A percentile compares a stretch with the other conserved stretches of the same genome.
phyloP scores from a whole-genome alignment of 208 protist genomes.

The Acanthamoeba divionensis region DNA sequence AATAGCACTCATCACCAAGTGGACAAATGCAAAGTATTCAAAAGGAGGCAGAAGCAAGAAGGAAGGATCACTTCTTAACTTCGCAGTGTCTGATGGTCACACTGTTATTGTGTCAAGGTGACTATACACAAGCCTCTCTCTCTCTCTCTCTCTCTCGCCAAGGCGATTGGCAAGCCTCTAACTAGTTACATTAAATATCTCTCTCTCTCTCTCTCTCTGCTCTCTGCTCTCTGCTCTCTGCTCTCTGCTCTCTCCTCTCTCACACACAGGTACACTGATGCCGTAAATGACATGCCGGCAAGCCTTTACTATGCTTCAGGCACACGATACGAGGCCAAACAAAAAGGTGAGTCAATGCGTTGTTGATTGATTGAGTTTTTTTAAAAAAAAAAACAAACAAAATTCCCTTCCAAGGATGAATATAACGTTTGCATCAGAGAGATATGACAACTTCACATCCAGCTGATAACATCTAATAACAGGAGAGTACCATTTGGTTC shows the following conservation, averaged over 20 bases:
- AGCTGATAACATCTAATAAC: too few species aligned
- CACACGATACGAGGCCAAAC: conserved; percentile 36
- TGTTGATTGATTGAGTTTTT: too few species aligned
- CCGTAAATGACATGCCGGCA: not conserved
- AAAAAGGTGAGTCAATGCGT: not conserved
- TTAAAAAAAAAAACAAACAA: too few species aligned
- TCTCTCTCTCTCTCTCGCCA: too few species aligned
- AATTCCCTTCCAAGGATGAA: too few species aligned
- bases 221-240: too few species aligned
- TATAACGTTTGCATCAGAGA: too few species aligned
- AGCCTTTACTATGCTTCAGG: conserved; percentile 44
- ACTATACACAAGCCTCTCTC: too few species aligned
- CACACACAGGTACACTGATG: not conserved
- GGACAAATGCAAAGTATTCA: not conserved
- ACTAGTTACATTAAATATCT: too few species aligned
- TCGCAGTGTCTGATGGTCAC: conserved; percentile 33
- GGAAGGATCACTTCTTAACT: conserved; percentile 44
- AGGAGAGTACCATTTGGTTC: conserved; percentile 51
- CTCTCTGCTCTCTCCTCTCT: not conserved
- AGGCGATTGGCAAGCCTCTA: too few species aligned
- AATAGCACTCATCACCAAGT: not conserved
- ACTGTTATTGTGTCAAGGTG: conserved; percentile 20
- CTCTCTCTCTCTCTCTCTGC: too few species aligned
- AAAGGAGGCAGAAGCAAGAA: not conserved
- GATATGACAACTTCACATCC: too few species aligned